Evolutionary conservation across 768 basidiomycete genomes (phyloP).

Genomic region (Kwoniella pini): DNA sequence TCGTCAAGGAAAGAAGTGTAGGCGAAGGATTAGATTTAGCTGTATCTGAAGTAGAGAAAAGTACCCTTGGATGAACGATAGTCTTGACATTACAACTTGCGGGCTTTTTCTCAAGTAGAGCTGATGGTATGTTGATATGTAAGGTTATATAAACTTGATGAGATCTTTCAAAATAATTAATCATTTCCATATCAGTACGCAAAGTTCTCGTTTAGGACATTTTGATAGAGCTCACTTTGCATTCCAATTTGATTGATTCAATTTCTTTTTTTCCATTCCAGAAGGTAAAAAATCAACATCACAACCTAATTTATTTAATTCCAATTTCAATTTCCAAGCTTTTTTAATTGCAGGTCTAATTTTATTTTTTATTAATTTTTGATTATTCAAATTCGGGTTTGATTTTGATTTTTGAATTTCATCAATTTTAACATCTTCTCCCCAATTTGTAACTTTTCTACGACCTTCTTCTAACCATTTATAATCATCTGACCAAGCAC

Average conservation of each 20-base stretch:
- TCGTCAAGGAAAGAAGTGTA: constrained; percentile 20
- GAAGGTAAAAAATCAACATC: constrained; percentile 73
- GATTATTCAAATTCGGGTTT: constrained; percentile 10
- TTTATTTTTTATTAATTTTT: constrained; percentile 44
- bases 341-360: constrained; percentile 55
- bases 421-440: constrained; percentile 38
- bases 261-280: constrained; percentile 76
- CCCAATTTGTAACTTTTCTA: constrained; percentile 73
- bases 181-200: no score
- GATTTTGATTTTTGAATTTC: constrained; percentile 28
- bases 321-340: constrained; percentile 59
- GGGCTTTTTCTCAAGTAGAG: background rate
- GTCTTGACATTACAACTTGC: background rate
- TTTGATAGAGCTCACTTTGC: constrained; percentile 71
- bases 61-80: constrained; percentile 55
- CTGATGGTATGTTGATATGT: constrained; percentile 67
- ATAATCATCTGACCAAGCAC: constrained; percentile 87
- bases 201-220: no score
- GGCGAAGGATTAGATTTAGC: constrained; percentile 22
- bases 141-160: constrained; percentile 68
- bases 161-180: constrained; percentile 58
- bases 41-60: constrained; percentile 62
- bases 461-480: constrained; percentile 79
- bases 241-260: constrained; percentile 83
- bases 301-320: constrained; percentile 69